Evolutionary conservation across 1,139 yeast genomes (phyloP).

Genomic region (Blastobotrys apis): DNA sequence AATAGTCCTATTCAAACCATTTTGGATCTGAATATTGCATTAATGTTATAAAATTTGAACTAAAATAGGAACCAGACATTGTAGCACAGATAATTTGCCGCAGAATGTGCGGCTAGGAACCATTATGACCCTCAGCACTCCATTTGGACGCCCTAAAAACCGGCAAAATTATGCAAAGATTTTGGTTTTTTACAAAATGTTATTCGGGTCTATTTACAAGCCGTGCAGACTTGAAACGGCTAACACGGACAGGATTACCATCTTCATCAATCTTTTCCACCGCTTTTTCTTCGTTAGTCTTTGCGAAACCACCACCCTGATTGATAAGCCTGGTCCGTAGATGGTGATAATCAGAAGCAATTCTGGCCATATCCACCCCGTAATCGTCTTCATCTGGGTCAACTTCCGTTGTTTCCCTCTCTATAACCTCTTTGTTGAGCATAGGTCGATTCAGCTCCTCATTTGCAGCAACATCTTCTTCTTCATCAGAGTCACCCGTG

Average conservation of each 20-base stretch:
- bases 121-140: no score
- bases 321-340: conserved; percentile 52
- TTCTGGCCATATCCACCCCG: conserved; percentile 30
- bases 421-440: conserved; percentile 4
- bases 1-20: no score
- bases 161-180: no score
- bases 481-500: conserved; percentile 14
- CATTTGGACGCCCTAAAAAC: no score
- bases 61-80: no score
- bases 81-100: no score
- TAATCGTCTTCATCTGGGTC: conserved; percentile 16
- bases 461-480: conserved; percentile 15
- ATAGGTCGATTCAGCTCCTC: conserved; percentile 21
- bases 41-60: no score
- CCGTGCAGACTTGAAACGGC: conserved; percentile 65
- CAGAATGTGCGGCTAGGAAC: no score
- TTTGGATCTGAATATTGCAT: no score
- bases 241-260: conserved; percentile 55
- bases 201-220: no score
- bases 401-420: conserved; percentile 6
- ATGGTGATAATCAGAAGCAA: conserved; percentile 54
- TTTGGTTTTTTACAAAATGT: no score
- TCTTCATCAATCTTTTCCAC: conserved; percentile 68
- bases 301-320: conserved; percentile 46
- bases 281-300: conserved; percentile 50